Evolutionary conservation across 192 early-diverging fungal species (phyloP).

Genomic region (Gigaspora rosea): DNA sequence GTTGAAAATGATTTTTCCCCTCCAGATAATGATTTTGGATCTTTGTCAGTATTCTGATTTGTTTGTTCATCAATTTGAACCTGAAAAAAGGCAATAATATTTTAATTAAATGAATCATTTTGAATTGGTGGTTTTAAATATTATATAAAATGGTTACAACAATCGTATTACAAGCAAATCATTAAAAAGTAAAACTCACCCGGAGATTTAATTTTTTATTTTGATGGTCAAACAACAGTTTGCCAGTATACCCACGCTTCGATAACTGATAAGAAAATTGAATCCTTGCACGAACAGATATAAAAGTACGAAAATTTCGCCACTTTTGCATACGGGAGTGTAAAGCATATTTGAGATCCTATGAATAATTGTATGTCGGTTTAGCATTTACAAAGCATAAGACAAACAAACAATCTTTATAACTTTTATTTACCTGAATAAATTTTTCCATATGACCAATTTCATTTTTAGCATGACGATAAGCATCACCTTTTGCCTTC

Average conservation of each 20-base stretch:
- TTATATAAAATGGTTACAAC: neutral
- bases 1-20: slow-evolving; percentile 98
- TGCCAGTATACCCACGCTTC: slow-evolving; percentile 82
- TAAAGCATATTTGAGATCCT: slow-evolving; percentile 59
- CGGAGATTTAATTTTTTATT: slow-evolving; percentile 61
- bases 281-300: slow-evolving; percentile 70
- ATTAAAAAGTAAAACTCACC: slow-evolving; percentile 44
- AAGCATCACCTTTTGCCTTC: slow-evolving; percentile 48
- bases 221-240: slow-evolving; percentile 74
- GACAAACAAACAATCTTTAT: neutral
- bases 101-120: neutral
- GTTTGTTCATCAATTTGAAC: slow-evolving; percentile 44
- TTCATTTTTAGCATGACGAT: slow-evolving; percentile 55
- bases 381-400: neutral
- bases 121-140: neutral
- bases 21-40: slow-evolving; percentile 90
- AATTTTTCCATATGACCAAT: slow-evolving; percentile 53
- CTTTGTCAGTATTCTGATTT: slow-evolving; percentile 64
- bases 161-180: neutral
- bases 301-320: slow-evolving; percentile 70
- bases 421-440: slow-evolving; percentile 42
- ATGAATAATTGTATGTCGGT: neutral
- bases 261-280: slow-evolving; percentile 74
- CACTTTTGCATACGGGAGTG: slow-evolving; percentile 62
- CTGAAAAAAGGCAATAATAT: slow-evolving; percentile 24